Base-by-base conservation (phyloP, 1,284 basidiomycete species). In the Naganishia liquefaciens region DNA sequence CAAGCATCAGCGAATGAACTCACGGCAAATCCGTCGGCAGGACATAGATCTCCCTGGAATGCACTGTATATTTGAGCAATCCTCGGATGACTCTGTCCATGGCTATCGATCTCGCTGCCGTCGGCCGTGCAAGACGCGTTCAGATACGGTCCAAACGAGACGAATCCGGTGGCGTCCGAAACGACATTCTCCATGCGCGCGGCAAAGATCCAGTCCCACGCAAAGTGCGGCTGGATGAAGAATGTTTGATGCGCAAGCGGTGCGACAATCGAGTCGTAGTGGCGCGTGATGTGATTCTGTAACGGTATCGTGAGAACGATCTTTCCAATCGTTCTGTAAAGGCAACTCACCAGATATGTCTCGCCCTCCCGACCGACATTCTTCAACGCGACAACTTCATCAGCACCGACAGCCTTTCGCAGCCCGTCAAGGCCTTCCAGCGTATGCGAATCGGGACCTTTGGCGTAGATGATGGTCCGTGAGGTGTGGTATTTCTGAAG, bases 181-280 rank as follows among this genome's bases (percentile, higher is more conserved):
- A 77, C 50, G 15, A 70, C 49, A 5, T 52, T 66, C 30, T 72
- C 57, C 10, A 80, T 54, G 0, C 77, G 72, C 1, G 76, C 74
- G n/a, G 66, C 33, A 21, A 76, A 73, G 40, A 77, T 68, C 71
- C 71, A 74, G 33, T 74, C 64, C 78, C 77, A 79, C 0, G 77
- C 77, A 19, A 79, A 50, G 43, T 80, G 77, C 5, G 78, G 77
- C 64, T 78, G 77, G 51, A 78, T 69, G 65, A 78, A 77, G 33
- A 76, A 70, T 9, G 77, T 78, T 42, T 74, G 70, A 37, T 68
- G 71, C 13, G 74, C 75, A 7, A 76, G 64, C 21, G 70, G 64
- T 2, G 64, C 57, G 2, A 27, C 27, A 0, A 68, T 40, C 5
- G 63, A 54, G 10, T 70, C 64, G 50, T 74, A 74, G 50, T 71